Evolutionary conservation across 139 green algal genomes (phyloP), one percentile per base, ranked within the genome.

Genomic region (Picochlorum costavermella): DNA sequence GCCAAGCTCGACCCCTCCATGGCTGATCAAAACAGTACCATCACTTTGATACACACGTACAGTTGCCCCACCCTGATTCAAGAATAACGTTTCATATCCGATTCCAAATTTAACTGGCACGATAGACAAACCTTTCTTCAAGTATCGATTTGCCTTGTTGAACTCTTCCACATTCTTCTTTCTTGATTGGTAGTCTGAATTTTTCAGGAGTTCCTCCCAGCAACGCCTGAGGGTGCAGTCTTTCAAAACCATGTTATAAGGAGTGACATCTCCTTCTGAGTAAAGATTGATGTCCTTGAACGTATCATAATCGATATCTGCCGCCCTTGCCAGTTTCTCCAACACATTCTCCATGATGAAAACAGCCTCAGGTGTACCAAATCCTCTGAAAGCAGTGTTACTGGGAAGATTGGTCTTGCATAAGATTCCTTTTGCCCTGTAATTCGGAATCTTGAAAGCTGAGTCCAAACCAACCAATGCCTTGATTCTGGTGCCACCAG

Each of bases 1-100:
- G 0, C 92, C 92, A 92, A 98, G 97, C 82, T 98, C 92, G 65
- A 97, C 90, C 9, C 92, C 92, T 4, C 92, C 90, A 59, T 98
- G 92, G 1, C 87, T 95, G 10, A 98, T 86, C 68, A 96, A 75
- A 56, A 94, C 90, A 1, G 84, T 95, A 60, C 92, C 92, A 55
- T 98, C 92, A 23, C 20, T 23, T 50, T 53, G 49, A 40, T 95
- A 97, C 28, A 96, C 60, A 74, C 97, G 90, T 68, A 98, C 91
- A 68, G 98, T 76, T 28, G 92, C 86, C 0, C 86, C 92, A 4
- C 76, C 90, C 70, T 91, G 82, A 63, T 83, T 83, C n/a, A 84
- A 59, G 60, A 70, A 80, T 67, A 74, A 77, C 36, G 70, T 56
- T 33, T 76, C 87, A 79, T 96, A 97, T n/a, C 77, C 79, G 68